phyloP scores from a whole-genome alignment of 2,329 filamentous ascomycete species.

The Neonectria magnoliae region DNA sequence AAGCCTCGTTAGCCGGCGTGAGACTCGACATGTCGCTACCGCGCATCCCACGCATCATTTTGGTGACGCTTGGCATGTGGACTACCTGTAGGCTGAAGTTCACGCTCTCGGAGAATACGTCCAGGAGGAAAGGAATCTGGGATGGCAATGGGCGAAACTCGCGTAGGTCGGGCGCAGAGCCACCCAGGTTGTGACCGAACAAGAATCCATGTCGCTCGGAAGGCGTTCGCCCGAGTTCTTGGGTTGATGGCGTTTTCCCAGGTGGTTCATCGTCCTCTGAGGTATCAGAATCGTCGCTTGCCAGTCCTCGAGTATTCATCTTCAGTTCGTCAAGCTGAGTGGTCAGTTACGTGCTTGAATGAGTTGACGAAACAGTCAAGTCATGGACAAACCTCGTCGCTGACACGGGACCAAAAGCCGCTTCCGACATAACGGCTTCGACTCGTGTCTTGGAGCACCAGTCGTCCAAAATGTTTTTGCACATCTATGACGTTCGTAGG shows the following conservation, averaged over 20 bases:
- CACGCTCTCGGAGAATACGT: constrained; percentile 62
- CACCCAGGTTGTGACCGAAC: constrained; percentile 56
- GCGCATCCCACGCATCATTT: constrained; percentile 48
- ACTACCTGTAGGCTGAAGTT: constrained; percentile 56
- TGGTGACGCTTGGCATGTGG: constrained; percentile 56
- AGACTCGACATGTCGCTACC: constrained; percentile 45
- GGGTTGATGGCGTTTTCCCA: constrained; percentile 45
- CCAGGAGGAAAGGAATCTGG: constrained; percentile 63
- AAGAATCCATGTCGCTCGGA: constrained; percentile 61
- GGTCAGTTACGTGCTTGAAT: not conserved
- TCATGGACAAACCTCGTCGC: constrained; percentile 59
- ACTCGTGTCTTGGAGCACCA: constrained; percentile 57
- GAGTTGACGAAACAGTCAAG: not conserved
- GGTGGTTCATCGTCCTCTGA: constrained; percentile 51
- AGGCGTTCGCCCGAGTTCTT: constrained; percentile 54
- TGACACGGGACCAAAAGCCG: constrained; percentile 66
- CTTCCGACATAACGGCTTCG: constrained; percentile 60
- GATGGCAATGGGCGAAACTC: constrained; percentile 63
- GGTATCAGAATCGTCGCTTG: constrained; percentile 47
- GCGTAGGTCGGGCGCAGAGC: constrained; percentile 44
- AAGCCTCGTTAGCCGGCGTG: constrained; percentile 58
- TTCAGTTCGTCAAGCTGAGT: constrained; percentile 57
- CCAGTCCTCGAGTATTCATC: constrained; percentile 49
- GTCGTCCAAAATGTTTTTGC: constrained; percentile 57
- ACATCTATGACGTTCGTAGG: constrained; percentile 30